These are phyloP conservation scores for Acaromyces ingoldii DNA, from an alignment of 1,284 basidiomycete genomes.

Conservation along the genomic window DNA sequence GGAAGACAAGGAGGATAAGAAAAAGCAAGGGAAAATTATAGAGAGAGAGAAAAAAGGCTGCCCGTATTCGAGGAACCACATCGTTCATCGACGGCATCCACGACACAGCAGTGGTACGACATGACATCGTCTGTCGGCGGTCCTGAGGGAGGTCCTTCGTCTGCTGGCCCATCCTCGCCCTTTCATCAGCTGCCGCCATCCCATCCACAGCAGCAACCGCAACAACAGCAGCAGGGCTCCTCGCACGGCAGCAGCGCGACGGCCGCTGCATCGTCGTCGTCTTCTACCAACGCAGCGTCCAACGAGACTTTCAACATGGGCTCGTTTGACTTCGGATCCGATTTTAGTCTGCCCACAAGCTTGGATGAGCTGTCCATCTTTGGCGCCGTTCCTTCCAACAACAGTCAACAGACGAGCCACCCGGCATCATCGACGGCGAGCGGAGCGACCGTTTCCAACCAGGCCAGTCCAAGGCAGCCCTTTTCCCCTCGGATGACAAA, in stretches of 20 bases:
- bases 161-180: background rate
- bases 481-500: background rate
- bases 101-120: too few species aligned
- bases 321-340: conserved; percentile 34
- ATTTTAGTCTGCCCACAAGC: conserved; percentile 20
- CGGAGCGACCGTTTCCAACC: conserved; percentile 2
- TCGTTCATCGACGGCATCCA: too few species aligned
- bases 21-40: too few species aligned
- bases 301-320: conserved; percentile 27
- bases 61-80: too few species aligned
- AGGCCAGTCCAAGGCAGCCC: background rate
- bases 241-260: background rate
- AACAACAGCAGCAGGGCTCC: background rate
- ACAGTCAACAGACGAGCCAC: conserved; percentile 26
- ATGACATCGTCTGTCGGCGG: too few species aligned
- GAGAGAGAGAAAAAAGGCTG: too few species aligned
- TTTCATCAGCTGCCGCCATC: background rate
- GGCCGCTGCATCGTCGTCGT: background rate
- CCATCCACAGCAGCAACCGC: background rate
- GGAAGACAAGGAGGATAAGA: too few species aligned
- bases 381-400: conserved; percentile 20
- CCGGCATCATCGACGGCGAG: background rate
- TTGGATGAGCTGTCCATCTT: conserved; percentile 33
- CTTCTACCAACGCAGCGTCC: background rate
- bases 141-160: background rate